These are phyloP conservation scores for Trifolium subterraneum DNA, from an alignment of 306 rosid genomes.

Conservation along the genomic window DNA sequence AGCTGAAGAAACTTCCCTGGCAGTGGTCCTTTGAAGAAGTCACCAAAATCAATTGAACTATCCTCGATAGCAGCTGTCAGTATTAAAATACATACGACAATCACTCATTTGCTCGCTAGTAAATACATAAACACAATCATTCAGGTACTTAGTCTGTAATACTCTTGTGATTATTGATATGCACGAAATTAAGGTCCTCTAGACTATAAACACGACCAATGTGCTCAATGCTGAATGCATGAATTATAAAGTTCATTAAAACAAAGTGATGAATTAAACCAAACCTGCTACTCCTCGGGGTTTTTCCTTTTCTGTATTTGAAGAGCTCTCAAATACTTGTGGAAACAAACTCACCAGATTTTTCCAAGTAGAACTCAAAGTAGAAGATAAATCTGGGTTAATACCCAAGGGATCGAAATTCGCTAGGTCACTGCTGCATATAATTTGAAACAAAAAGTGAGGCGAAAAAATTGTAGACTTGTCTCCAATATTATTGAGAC, in stretches of 20 bases:
- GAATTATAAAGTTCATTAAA: not conserved
- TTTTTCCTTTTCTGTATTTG: conserved; percentile 69
- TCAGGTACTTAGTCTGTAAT: too few relatives aligned
- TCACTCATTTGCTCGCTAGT: conserved; percentile 43
- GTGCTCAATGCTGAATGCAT: too few relatives aligned
- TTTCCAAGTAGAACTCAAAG: conserved; percentile 54
- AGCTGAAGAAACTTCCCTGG: conserved; percentile 95
- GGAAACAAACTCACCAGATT: conserved; percentile 54
- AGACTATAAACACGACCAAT: too few relatives aligned
- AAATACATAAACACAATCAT: conserved; percentile 29
- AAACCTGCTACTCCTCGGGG: conserved; percentile 91
- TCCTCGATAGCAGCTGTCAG: conserved; percentile 93
- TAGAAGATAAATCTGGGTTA: conserved; percentile 60
- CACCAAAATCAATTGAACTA: conserved; percentile 93
- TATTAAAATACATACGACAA: conserved; percentile 38
- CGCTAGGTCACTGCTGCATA: conserved; percentile 63
- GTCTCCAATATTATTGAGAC: too few relatives aligned
- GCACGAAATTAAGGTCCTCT: too few relatives aligned
- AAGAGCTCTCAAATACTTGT: conserved; percentile 64
- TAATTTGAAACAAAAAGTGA: conserved; percentile 34
- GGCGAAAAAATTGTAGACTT: not conserved
- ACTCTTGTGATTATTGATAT: too few relatives aligned
- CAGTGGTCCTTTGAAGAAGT: conserved; percentile 91
- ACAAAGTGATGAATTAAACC: conserved; percentile 54
- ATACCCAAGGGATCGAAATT: conserved; percentile 87